Base-by-base conservation (phyloP, 2,329 filamentous ascomycete species). In the Aspergillus awamori region DNA sequence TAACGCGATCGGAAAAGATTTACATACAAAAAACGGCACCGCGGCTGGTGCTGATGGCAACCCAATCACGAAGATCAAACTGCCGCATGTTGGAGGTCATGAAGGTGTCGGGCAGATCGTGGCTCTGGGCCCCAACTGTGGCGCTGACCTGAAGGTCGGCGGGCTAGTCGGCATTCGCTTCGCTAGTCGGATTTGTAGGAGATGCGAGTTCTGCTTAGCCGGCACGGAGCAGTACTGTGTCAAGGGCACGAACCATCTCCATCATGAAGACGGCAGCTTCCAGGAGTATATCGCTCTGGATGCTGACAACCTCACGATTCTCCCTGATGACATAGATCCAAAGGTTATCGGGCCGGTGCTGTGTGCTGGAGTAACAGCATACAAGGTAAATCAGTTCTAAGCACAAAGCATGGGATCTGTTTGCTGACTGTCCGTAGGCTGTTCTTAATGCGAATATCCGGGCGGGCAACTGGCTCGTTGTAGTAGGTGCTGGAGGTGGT, bases 241-340 rank as follows among this genome's bases (percentile, higher is more conserved):
- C 28, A 75, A 76, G 38, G 72, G 75, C 36, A 81, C 77, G 8
- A 81, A 81, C 47, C 79, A 81, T 67, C 66, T 81, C 48, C 78
- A 80, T 63, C 79, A 81, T 59, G 79, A 81, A 56, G 79, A 81
- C 61, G 80, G 80, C 0, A 77, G 76, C 51, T 81, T 81, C 53
- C 79, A 81, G 63, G 69, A 81, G 68, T 81, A 79, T 60, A 77
- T 80, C 58, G 74, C 72, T 5, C 69, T 81, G n/a, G 78, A 81
- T 67, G 77, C 77, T 36, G 76, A 78, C 43, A 79, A 81, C 57
- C 62, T 81, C 65, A 79, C 79, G 0, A 60, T 79, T 13, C 65
- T 81, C 53, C 79, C 79, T 11, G 73, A 77, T 58, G 79, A 81
- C 65, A 68, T 79, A 47, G 77, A 80, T 68, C 76, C 77, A 0